A percentile compares a stretch with the other conserved stretches of the same genome.
These are phyloP conservation scores for Powellomyces hirtus DNA, from an alignment of 192 early-diverging fungal genomes.

Conservation along the genomic window DNA sequence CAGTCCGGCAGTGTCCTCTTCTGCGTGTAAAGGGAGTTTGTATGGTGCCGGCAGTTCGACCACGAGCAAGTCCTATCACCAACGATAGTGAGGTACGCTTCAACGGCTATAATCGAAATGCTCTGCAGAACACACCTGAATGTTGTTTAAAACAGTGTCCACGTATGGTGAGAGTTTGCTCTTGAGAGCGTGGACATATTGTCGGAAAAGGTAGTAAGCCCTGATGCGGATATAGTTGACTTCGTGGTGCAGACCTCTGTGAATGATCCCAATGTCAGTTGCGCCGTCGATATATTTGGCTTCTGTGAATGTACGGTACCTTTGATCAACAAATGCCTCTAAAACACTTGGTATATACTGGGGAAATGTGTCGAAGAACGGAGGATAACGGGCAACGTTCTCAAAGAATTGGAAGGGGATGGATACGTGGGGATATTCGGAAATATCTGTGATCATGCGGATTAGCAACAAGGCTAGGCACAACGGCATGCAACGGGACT, in stretches of 20 bases:
- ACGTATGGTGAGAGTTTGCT: conserved; percentile 58
- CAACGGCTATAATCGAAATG: neutral
- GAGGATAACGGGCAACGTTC: conserved; percentile 64
- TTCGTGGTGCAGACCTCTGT: conserved; percentile 74
- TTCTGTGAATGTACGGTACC: conserved; percentile 26
- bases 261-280: neutral
- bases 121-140: conserved; percentile 36
- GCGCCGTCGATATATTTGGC: neutral
- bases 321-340: conserved; percentile 72
- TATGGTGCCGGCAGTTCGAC: conserved; percentile 56
- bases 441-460: conserved; percentile 51
- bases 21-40: conserved; percentile 42
- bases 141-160: conserved; percentile 57
- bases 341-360: conserved; percentile 66
- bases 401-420: conserved; percentile 75
- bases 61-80: conserved; percentile 69
- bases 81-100: neutral
- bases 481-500: neutral
- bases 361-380: conserved; percentile 66
- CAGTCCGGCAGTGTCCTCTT: conserved; percentile 48
- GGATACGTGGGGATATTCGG: conserved; percentile 70
- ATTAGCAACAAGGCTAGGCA: neutral
- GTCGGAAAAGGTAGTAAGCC: conserved; percentile 84
- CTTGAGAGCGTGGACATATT: conserved; percentile 73
- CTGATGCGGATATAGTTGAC: conserved; percentile 68